A percentile compares a stretch with the other conserved stretches of the same genome.
These are phyloP conservation scores for Penicillium verrucosum DNA, from an alignment of 2,329 filamentous ascomycete genomes.

Conservation along the genomic window DNA sequence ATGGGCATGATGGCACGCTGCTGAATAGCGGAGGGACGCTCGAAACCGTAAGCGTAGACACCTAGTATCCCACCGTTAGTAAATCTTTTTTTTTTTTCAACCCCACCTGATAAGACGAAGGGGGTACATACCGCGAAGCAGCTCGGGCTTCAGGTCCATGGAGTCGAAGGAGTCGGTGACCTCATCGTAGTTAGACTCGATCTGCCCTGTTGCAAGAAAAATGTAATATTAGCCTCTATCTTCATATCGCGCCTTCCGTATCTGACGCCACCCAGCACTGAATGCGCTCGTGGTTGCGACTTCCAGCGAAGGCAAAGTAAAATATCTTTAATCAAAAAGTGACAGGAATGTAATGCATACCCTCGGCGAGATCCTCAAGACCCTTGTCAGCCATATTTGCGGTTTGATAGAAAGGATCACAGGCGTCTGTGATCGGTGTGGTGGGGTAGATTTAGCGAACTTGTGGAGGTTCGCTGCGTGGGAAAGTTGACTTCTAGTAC, in stretches of 20 bases:
- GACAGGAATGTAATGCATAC: slow-evolving; percentile 56
- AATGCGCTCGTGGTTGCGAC: background rate
- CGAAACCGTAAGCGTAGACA: slow-evolving; percentile 99
- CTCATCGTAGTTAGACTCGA: slow-evolving; percentile 99
- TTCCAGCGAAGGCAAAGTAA: background rate
- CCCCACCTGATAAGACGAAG: slow-evolving; percentile 17
- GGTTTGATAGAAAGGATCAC: slow-evolving; percentile 60
- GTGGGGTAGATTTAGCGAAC: slow-evolving; percentile 37
- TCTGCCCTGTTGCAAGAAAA: slow-evolving; percentile 68
- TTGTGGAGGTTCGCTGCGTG: slow-evolving; percentile 29
- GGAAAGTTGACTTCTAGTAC: slow-evolving; percentile 31
- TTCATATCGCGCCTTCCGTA: slow-evolving; percentile 4
- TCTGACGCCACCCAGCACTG: slow-evolving; percentile 9
- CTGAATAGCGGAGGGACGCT: slow-evolving; percentile 99
- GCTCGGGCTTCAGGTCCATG: slow-evolving; percentile 95
- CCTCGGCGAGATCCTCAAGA: slow-evolving; percentile 95
- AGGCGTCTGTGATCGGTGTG: slow-evolving; percentile 70
- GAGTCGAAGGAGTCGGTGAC: slow-evolving; percentile 98
- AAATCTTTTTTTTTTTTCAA: slow-evolving; percentile 27
- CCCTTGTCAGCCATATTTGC: slow-evolving; percentile 98
- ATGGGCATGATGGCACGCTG: slow-evolving; percentile 99
- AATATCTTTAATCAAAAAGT: background rate
- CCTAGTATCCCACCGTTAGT: slow-evolving; percentile 47
- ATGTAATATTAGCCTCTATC: slow-evolving; percentile 15
- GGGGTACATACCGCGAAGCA: slow-evolving; percentile 75